These are phyloP conservation scores for Entonaema liquescens DNA, from an alignment of 495 filamentous ascomycete species.

Conservation along the genomic window DNA sequence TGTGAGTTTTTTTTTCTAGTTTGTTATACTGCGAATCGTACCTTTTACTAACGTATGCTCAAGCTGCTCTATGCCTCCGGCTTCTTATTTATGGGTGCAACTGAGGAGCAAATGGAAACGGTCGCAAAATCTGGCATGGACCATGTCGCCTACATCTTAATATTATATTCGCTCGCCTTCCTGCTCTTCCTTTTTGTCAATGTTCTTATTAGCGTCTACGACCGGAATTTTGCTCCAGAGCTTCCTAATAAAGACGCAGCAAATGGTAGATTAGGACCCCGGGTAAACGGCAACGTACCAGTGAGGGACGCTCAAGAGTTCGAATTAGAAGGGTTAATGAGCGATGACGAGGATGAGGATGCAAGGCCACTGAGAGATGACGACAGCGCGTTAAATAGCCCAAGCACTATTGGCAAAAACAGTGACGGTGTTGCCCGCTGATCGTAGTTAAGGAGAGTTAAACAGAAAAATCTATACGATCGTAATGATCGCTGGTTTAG, in stretches of 20 bases:
- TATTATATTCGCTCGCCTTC: constrained; percentile 89
- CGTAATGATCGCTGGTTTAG: neutral
- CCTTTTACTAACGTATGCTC: constrained; percentile 12
- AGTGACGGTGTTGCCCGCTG: constrained; percentile 39
- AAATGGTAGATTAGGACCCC: constrained; percentile 43
- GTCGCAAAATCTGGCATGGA: constrained; percentile 76
- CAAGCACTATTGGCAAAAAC: constrained; percentile 52
- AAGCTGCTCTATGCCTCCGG: constrained; percentile 92
- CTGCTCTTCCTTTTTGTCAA: constrained; percentile 89
- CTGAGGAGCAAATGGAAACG: constrained; percentile 91
- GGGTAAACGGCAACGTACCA: constrained; percentile 67
- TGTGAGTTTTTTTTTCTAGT: constrained; percentile 61
- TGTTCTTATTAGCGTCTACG: constrained; percentile 84
- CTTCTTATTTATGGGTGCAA: constrained; percentile 97
- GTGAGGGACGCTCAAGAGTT: constrained; percentile 85
- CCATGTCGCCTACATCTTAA: constrained; percentile 89
- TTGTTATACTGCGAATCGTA: neutral
- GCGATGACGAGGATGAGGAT: constrained; percentile 74
- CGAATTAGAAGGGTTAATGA: constrained; percentile 89
- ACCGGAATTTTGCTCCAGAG: constrained; percentile 56
- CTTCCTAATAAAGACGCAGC: constrained; percentile 41
- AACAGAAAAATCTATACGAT: neutral
- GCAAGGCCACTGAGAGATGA: constrained; percentile 37
- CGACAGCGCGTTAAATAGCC: constrained; percentile 48
- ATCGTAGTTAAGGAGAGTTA: neutral